A percentile compares a stretch with the other conserved stretches of the same genome.
These are phyloP conservation scores for Plasmodium knowlesi DNA, from an alignment of 169 alveolate species.

Conservation along the genomic window DNA sequence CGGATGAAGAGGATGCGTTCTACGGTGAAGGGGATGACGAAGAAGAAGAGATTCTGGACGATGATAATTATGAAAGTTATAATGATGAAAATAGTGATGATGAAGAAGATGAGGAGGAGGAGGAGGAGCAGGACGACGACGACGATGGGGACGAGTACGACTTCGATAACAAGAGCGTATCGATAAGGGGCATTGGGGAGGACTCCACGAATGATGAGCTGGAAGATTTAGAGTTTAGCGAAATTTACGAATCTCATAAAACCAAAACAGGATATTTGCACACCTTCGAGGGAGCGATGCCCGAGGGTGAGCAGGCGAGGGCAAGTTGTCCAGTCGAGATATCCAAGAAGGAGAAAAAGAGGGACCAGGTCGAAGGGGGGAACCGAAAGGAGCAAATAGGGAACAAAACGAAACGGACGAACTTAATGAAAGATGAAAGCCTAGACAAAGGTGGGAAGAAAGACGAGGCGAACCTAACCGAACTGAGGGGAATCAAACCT, in stretches of 20 bases:
- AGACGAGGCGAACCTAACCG: not conserved
- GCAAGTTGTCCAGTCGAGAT: not conserved
- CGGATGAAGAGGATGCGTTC: not conserved
- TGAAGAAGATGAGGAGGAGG: not conserved
- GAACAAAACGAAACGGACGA: no score
- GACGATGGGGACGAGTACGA: not conserved
- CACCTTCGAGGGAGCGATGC: not conserved
- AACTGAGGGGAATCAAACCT: not conserved
- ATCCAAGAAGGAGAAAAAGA: not conserved
- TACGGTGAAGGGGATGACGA: not conserved
- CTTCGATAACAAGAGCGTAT: constrained; percentile 9
- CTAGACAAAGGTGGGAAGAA: not conserved
- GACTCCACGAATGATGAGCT: constrained; percentile 22
- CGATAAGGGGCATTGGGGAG: constrained; percentile 28
- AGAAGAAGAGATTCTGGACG: not conserved
- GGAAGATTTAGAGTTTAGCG: not conserved
- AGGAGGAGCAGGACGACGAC: not conserved
- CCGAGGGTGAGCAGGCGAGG: not conserved
- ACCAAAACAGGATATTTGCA: not conserved
- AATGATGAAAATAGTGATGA: no score
- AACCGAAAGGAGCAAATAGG: not conserved
- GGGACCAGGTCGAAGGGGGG: not conserved
- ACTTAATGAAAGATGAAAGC: not conserved
- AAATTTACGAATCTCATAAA: constrained; percentile 2
- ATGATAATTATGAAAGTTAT: no score